Base-by-base conservation (phyloP, 129 eudicot genomes). In the Scalesia atractyloides region DNA sequence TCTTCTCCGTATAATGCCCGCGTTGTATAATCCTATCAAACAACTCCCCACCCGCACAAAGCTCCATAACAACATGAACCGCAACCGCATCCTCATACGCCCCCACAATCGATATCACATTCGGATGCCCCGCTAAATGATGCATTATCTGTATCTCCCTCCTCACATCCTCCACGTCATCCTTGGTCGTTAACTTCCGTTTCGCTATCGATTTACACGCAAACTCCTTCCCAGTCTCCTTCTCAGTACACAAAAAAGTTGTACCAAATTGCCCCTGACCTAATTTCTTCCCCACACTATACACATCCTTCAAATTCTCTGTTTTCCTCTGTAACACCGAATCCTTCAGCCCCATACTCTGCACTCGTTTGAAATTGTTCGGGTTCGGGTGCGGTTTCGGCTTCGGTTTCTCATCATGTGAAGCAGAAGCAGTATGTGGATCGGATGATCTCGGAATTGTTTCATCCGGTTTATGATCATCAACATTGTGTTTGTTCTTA, bases 141-240 rank as follows among this genome's bases (percentile, higher is more conserved):
- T 93, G 98, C 98, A 93, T 89, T 59, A 93, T 93, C 82, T 89
- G 98, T 78, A 93, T 87, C 84, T 93, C 98, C 81, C 96, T 87
- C 70, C 98, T 85, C 33, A 89, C 96, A 86, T 93, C 98, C 90
- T 93, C 98, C 47, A 93, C 92, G 62, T 93, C 96, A 49, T 93
- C 98, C 54, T 77, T 72, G 9, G 96, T 93, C 0, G 82, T 77
- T 77, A 93, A 74, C 73, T 89, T 93, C 84, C 98, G 71, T 69
- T 93, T 93, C 0, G 96, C 95, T 66, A 93, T 85, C 0, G 96
- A 84, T 47, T 93, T 93, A 69, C 96, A 93, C 0, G 98, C 98
- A 58, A 76, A 84, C 61, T 89, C 92, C 66, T 82, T 93, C 13
- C 89, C 89, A 0, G 90, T 76, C 13, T 68, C 84, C 81, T 86